Evolutionary conservation across 176 grass and related monocot genomes (phyloP), one percentile per base, ranked within the genome.

Genomic region (Juncus inflexus): DNA sequence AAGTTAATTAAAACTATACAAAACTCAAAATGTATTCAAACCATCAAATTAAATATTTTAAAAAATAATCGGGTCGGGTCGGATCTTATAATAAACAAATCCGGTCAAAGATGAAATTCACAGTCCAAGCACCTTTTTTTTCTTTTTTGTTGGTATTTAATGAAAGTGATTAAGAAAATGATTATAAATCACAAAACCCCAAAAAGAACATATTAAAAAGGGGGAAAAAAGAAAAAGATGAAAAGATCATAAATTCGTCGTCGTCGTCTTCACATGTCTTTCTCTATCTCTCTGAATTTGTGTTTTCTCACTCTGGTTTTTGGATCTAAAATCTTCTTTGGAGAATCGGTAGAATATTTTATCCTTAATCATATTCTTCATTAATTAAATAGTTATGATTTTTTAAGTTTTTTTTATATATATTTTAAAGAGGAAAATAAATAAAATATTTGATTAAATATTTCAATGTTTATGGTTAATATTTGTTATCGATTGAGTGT

Each of bases 211-310:
- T 40, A 47, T 47, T 56, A 54, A 19, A 52, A 69, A 56, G 50
- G 12, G 53, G 35, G 35, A 16, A 37, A 67, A 67, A 54, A 38
- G 37, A 55, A 55, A 55, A 35, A 0, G 52, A 8, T 35, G 1
- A 35, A 28, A 49, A 65, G 19, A 28, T 28, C 1, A 28, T 28
- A 28, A 28, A 16, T 45, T 65, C 28, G 15, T 66, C 47, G 64
- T 67, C 64, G 6, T 52, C 41, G 64, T 67, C 64, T 16, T 35
- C 40, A 69, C 66, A 69, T 69, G 66, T 56, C 66, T 39, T 52
- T 69, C 36, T 56, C 66, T 47, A 13, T 50, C 9, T 40, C 51
- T 57, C 9, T 12, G 13, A 10, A 69, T 69, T 69, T 69, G 66
- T 69, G 66, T 69, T 56, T 9, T 39, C 50, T 55, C 35, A 42